Conservation (phyloP, 1,284 basidiomycete genomes). For the Ganoderma resinaceum region DNA sequence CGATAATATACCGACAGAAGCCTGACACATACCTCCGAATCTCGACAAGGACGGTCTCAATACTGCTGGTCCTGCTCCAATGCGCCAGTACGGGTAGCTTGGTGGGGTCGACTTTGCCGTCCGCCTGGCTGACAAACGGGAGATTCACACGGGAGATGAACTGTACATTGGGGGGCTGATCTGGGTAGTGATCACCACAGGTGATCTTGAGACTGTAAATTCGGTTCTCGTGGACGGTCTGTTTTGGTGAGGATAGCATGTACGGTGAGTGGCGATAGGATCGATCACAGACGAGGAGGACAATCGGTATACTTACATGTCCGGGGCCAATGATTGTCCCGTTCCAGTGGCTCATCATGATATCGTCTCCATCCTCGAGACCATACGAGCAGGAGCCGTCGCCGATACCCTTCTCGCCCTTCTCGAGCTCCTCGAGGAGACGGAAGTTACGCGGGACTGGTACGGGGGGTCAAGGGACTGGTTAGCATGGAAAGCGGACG, state of each 20-base stretch:
- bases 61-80: constrained; percentile 80
- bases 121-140: constrained; percentile 85
- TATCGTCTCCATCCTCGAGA: constrained; percentile 90
- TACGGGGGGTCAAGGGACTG: neutral
- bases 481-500: neutral
- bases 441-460: constrained; percentile 96
- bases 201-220: constrained; percentile 96
- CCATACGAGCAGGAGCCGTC: constrained; percentile 98
- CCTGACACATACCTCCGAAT: constrained; percentile 76
- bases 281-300: constrained; percentile 25
- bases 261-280: constrained; percentile 23
- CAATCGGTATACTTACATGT: constrained; percentile 67
- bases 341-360: constrained; percentile 98
- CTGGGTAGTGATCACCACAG: constrained; percentile 88
- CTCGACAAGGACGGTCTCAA: constrained; percentile 91
- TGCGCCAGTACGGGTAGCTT: constrained; percentile 75
- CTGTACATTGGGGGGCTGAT: constrained; percentile 77
- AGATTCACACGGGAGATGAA: constrained; percentile 94
- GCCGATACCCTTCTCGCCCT: constrained; percentile 99
- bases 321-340: constrained; percentile 99
- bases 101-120: constrained; percentile 80
- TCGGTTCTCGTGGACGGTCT: constrained; percentile 98
- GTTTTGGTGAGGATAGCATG: constrained; percentile 23
- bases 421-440: constrained; percentile 97
- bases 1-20: constrained; percentile 3